Conservation (phyloP, 371 early-diverging fungal species). For the Mucor lusitanicus region DNA sequence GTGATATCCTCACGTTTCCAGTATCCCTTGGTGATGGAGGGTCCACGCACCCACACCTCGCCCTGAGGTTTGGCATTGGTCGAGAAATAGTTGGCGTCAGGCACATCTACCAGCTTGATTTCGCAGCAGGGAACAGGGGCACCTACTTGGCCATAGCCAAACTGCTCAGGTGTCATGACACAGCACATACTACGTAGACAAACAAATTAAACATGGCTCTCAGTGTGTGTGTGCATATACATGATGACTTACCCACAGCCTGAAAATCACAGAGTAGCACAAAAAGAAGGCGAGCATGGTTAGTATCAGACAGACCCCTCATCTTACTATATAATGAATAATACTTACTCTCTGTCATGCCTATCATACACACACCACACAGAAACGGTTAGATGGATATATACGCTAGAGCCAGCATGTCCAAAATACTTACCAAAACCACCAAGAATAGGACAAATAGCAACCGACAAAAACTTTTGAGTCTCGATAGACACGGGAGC, state of each 20-base stretch:
- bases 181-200: constrained; percentile 54
- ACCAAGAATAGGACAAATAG: constrained; percentile 84
- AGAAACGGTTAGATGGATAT: no score
- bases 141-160: constrained; percentile 77
- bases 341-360: constrained; percentile 45
- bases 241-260: constrained; percentile 38
- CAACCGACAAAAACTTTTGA: constrained; percentile 82
- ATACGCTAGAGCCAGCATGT: no score
- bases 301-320: neutral
- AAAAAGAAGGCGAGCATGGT: neutral
- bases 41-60: constrained; percentile 88
- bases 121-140: constrained; percentile 83
- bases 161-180: constrained; percentile 65
- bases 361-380: neutral
- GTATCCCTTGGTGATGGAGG: constrained; percentile 67
- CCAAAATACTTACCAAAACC: constrained; percentile 72
- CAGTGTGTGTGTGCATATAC: neutral
- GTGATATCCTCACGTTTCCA: constrained; percentile 75
- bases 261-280: constrained; percentile 2
- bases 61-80: constrained; percentile 81
- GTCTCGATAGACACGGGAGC: constrained; percentile 90
- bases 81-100: constrained; percentile 78
- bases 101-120: constrained; percentile 90
- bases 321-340: neutral
- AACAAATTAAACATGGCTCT: neutral